phyloP scores from a whole-genome alignment of 495 filamentous ascomycete genomes.

The Daldinia concentrica region DNA sequence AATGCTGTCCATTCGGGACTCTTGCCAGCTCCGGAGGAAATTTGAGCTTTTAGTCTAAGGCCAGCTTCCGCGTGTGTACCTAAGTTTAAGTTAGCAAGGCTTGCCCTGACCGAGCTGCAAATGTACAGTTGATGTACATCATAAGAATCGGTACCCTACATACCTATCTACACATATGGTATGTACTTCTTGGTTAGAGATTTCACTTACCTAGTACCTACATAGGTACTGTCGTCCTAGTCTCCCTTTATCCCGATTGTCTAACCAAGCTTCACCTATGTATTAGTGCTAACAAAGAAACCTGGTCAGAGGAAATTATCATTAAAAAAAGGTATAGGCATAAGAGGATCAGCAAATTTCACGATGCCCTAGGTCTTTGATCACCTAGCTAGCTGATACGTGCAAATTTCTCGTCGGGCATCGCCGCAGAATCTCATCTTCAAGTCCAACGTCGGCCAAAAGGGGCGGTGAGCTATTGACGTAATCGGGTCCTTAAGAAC shows the following conservation, averaged over 20 bases:
- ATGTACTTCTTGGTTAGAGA: not conserved
- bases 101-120: slow-evolving; percentile 15
- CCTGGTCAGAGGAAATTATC: slow-evolving; percentile 8
- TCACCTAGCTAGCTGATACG: slow-evolving; percentile 29
- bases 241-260: not conserved
- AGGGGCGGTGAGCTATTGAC: slow-evolving; percentile 45
- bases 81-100: slow-evolving; percentile 27
- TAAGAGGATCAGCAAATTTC: slow-evolving; percentile 28
- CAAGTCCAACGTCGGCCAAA: slow-evolving; percentile 38
- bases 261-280: not conserved
- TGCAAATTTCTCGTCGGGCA: slow-evolving; percentile 38
- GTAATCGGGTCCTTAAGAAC: slow-evolving; percentile 35
- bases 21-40: slow-evolving; percentile 43
- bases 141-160: not conserved
- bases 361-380: slow-evolving; percentile 25
- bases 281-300: slow-evolving; percentile 13
- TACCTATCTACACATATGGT: not conserved
- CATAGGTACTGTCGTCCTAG: not conserved
- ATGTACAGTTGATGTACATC: slow-evolving; percentile 19
- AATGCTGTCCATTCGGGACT: slow-evolving; percentile 43
- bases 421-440: slow-evolving; percentile 37
- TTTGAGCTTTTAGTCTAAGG: slow-evolving; percentile 30
- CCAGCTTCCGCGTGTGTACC: slow-evolving; percentile 37
- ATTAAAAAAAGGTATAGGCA: not conserved
- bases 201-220: not conserved